Conservation (phyloP, 2,329 filamentous ascomycete species). For the Sporothrix euskadiensis region DNA sequence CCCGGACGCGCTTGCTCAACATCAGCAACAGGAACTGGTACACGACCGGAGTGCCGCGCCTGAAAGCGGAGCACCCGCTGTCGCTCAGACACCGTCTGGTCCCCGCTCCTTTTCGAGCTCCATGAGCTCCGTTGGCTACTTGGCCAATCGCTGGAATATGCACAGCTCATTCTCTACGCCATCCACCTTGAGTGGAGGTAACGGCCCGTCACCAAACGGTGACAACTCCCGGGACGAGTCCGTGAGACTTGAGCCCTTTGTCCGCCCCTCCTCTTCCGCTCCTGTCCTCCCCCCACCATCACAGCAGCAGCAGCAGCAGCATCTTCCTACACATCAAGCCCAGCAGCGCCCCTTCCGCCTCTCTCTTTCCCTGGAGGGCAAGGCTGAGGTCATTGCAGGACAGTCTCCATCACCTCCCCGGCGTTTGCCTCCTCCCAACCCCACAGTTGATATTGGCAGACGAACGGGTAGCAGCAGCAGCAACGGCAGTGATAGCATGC, state of each 20-base stretch:
- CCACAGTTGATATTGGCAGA: background rate
- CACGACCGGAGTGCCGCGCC: constrained; percentile 2
- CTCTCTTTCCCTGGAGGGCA: constrained; percentile 83
- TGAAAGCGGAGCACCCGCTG: background rate
- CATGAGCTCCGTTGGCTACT: constrained; percentile 42
- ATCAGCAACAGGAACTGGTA: constrained; percentile 16
- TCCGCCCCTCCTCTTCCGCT: constrained; percentile 44
- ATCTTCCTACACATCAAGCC: constrained; percentile 6
- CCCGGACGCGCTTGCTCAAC: constrained; percentile 29
- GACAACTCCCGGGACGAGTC: constrained; percentile 43
- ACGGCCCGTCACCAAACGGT: background rate
- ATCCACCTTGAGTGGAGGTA: constrained; percentile 44
- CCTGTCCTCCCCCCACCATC: constrained; percentile 37
- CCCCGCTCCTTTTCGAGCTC: constrained; percentile 40
- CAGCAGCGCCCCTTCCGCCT: constrained; percentile 61
- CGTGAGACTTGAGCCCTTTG: constrained; percentile 49
- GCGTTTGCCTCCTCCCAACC: constrained; percentile 48
- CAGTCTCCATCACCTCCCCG: constrained; percentile 70
- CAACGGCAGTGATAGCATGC: constrained; percentile 41
- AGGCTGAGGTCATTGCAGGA: constrained; percentile 77
- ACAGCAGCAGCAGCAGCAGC: constrained; percentile 21
- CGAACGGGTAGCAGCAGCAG: constrained; percentile 18
- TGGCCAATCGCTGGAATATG: constrained; percentile 59
- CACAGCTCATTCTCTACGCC: constrained; percentile 55
- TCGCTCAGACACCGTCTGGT: background rate